Evolutionary conservation across 139 green algal genomes (phyloP).

Genomic region (Astrephomene gubernaculifera): DNA sequence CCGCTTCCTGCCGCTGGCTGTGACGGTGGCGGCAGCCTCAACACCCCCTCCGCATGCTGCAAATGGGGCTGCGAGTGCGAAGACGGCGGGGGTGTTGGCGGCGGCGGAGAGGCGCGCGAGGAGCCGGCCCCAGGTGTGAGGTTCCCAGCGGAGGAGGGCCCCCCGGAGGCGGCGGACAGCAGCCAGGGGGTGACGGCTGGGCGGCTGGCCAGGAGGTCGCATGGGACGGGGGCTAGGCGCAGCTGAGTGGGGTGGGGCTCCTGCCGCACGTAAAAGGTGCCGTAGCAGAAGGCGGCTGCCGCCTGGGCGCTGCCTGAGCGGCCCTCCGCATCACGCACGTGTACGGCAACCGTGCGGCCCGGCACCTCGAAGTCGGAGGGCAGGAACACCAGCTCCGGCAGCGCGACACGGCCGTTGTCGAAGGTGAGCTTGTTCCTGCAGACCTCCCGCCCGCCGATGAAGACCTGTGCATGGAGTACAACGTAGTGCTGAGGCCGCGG

Average conservation of each 20-base stretch:
- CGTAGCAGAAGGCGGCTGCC: conserved; percentile 8
- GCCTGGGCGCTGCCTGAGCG: background rate
- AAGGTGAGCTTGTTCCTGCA: background rate
- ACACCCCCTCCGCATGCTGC: no score
- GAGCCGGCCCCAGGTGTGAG: background rate
- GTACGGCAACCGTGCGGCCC: background rate
- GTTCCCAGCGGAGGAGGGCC: no score
- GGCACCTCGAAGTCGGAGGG: background rate
- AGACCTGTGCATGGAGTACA: no score
- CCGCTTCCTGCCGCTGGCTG: background rate
- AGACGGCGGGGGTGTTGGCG: background rate
- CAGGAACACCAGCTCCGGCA: background rate
- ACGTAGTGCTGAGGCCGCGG: no score
- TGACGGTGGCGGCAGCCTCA: background rate
- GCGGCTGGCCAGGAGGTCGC: background rate
- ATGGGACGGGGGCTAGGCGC: background rate
- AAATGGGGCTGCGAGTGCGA: no score
- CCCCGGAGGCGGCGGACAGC: no score
- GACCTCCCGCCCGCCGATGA: conserved; percentile 13
- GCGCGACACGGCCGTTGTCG: background rate
- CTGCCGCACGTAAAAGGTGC: conserved; percentile 36
- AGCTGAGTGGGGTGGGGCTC: background rate
- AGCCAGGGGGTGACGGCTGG: background rate
- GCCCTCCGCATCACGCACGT: background rate
- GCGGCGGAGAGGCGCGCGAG: background rate